phyloP scores from a whole-genome alignment of 2,329 filamentous ascomycete species.

The Stenocarpella maydis region DNA sequence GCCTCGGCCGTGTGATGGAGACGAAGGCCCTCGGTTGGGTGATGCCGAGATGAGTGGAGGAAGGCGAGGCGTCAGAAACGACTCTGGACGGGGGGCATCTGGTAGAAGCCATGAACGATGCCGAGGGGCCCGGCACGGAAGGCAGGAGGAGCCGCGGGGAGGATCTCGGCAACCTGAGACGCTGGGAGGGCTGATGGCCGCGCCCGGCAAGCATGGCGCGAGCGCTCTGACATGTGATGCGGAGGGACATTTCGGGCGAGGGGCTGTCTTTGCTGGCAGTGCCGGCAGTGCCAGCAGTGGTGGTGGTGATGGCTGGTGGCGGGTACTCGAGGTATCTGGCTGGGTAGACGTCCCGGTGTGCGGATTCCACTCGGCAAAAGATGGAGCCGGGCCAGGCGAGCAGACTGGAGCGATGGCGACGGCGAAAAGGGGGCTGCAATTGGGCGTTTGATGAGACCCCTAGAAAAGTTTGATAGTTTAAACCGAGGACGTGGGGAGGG shows the following conservation, averaged over 20 bases:
- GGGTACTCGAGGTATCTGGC: neutral
- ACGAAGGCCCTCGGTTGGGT: constrained; percentile 28
- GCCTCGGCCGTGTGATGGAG: constrained; percentile 27
- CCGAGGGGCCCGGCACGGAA: neutral
- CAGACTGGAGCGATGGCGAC: neutral
- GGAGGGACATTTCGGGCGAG: constrained; percentile 23
- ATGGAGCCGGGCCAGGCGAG: neutral
- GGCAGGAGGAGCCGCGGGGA: neutral
- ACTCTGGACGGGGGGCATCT: neutral
- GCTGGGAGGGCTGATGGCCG: constrained; percentile 4
- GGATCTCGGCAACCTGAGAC: constrained; percentile 3
- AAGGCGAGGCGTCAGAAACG: neutral
- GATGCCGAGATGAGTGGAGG: constrained; percentile 4
- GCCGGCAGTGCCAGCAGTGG: too few relatives aligned
- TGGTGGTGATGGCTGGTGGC: neutral
- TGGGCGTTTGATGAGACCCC: constrained; percentile 28
- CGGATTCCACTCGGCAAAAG: neutral
- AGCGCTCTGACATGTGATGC: constrained; percentile 30
- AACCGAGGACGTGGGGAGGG: constrained; percentile 19
- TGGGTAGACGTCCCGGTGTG: constrained; percentile 17
- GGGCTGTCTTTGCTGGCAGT: neutral
- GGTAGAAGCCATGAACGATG: neutral
- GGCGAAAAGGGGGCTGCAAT: neutral
- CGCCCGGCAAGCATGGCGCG: constrained; percentile 14
- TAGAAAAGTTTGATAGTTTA: constrained; percentile 28